phyloP scores from a whole-genome alignment of 163 green algal species.

The Scenedesmus sp. region DNA sequence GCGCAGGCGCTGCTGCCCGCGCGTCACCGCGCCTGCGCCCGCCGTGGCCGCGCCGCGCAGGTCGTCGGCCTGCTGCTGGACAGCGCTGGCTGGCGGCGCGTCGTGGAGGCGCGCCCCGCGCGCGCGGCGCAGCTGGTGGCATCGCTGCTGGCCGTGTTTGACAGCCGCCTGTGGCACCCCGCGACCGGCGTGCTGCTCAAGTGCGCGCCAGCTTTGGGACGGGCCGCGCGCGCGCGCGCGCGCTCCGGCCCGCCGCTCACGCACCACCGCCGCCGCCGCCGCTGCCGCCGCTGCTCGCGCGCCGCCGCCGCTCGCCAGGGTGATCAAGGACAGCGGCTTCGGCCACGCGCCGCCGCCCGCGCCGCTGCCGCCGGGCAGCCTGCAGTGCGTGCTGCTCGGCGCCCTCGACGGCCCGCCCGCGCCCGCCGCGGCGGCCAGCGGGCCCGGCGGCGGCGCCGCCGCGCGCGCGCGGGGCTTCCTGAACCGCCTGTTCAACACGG shows the following conservation, averaged over 20 bases:
- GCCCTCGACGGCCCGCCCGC: neutral
- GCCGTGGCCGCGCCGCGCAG: neutral
- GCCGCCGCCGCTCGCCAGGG: neutral
- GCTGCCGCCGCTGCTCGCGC: too few species aligned
- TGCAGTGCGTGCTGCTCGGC: slow-evolving; percentile 22
- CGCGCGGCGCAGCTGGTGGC: slow-evolving; percentile 3
- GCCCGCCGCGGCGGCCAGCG: neutral
- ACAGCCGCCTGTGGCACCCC: slow-evolving; percentile 47
- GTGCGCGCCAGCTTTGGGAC: neutral
- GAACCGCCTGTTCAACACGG: slow-evolving; percentile 87
- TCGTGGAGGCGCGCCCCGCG: slow-evolving; percentile 5
- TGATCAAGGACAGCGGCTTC: slow-evolving; percentile 30
- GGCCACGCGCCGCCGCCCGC: neutral
- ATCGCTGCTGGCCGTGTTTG: slow-evolving; percentile 36
- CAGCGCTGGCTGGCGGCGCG: neutral
- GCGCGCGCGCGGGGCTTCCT: slow-evolving; percentile 66
- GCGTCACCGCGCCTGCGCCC: neutral
- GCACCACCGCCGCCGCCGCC: too few species aligned
- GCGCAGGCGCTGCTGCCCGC: too few species aligned
- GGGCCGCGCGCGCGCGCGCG: too few species aligned
- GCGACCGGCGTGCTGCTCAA: slow-evolving; percentile 37
- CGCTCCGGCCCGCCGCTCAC: too few species aligned
- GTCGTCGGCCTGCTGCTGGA: slow-evolving; percentile 41
- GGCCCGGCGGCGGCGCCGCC: neutral
- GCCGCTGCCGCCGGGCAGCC: neutral